These are phyloP conservation scores for Penicillium sp. DNA, from an alignment of 2,329 filamentous ascomycete genomes.

Conservation along the genomic window DNA sequence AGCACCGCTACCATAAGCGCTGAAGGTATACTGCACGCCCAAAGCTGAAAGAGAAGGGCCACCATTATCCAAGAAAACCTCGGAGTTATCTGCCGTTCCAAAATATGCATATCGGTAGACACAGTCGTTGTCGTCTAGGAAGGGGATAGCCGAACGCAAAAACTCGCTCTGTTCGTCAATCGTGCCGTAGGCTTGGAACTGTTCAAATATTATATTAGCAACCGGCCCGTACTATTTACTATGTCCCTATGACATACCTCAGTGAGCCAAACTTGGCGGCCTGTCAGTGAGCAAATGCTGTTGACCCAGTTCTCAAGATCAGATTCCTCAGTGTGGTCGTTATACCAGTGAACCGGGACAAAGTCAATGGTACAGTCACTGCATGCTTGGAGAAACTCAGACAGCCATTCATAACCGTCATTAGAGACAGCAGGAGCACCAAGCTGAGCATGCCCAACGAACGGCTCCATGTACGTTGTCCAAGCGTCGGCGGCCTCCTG, in stretches of 20 bases:
- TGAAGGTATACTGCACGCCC: slow-evolving; percentile 9
- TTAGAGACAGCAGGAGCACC: slow-evolving; percentile 43
- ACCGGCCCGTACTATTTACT: neutral
- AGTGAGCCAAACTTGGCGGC: slow-evolving; percentile 42
- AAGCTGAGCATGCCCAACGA: slow-evolving; percentile 33
- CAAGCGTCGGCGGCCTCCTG: slow-evolving; percentile 34
- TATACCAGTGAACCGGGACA: slow-evolving; percentile 46
- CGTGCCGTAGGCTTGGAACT: slow-evolving; percentile 35
- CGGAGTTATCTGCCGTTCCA: slow-evolving; percentile 24
- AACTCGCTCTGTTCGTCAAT: slow-evolving; percentile 28
- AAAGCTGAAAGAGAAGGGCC: slow-evolving; percentile 10
- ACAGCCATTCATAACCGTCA: slow-evolving; percentile 40
- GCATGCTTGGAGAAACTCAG: slow-evolving; percentile 37
- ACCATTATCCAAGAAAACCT: slow-evolving; percentile 3
- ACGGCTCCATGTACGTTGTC: slow-evolving; percentile 36
- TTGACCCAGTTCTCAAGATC: slow-evolving; percentile 21
- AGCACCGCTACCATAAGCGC: slow-evolving; percentile 6
- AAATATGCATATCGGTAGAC: slow-evolving; percentile 45
- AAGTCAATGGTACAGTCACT: slow-evolving; percentile 36
- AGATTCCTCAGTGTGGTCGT: slow-evolving; percentile 20
- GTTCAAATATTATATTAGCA: neutral
- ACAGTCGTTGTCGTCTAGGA: slow-evolving; percentile 33
- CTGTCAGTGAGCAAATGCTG: slow-evolving; percentile 31
- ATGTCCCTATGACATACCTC: slow-evolving; percentile 16
- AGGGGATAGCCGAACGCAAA: slow-evolving; percentile 35